A percentile compares a stretch with the other conserved stretches of the same genome.
These are phyloP conservation scores for Aspergillus taichungensis DNA, from an alignment of 495 filamentous ascomycete genomes.

Conservation along the genomic window DNA sequence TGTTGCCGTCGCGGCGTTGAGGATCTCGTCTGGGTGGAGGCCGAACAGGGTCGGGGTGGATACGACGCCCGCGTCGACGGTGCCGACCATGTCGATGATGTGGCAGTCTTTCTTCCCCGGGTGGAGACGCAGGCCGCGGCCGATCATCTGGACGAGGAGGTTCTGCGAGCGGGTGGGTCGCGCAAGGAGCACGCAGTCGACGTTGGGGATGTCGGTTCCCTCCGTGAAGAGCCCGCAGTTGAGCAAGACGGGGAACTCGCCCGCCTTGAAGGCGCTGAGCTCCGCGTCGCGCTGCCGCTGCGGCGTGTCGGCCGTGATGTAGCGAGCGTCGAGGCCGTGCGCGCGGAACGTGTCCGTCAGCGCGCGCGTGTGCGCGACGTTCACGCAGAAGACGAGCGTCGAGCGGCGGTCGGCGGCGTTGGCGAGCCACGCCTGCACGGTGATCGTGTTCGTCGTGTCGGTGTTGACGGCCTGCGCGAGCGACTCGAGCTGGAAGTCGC, in stretches of 20 bases:
- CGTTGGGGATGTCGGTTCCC: conserved; percentile 94
- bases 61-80: conserved; percentile 69
- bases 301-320: conserved; percentile 70
- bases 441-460: conserved; percentile 64
- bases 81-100: conserved; percentile 92
- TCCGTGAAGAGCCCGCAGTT: conserved; percentile 98
- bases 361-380: conserved; percentile 66
- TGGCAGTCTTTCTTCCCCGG: conserved; percentile 82
- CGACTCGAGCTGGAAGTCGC: conserved; percentile 68
- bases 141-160: conserved; percentile 94
- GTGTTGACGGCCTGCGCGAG: conserved; percentile 80
- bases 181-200: conserved; percentile 86
- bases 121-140: conserved; percentile 77
- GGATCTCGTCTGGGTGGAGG: conserved; percentile 73
- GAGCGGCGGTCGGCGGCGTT: conserved; percentile 67
- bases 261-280: conserved; percentile 62
- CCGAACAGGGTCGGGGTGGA: conserved; percentile 91
- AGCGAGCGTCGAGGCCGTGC: conserved; percentile 72
- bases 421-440: conserved; percentile 73
- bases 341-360: conserved; percentile 68
- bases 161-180: conserved; percentile 85
- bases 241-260: conserved; percentile 78
- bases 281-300: conserved; percentile 53
- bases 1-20: conserved; percentile 50
- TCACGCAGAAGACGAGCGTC: conserved; percentile 88